Evolutionary conservation across 1,284 basidiomycete genomes (phyloP).

Genomic region (Tilletia horrida): DNA sequence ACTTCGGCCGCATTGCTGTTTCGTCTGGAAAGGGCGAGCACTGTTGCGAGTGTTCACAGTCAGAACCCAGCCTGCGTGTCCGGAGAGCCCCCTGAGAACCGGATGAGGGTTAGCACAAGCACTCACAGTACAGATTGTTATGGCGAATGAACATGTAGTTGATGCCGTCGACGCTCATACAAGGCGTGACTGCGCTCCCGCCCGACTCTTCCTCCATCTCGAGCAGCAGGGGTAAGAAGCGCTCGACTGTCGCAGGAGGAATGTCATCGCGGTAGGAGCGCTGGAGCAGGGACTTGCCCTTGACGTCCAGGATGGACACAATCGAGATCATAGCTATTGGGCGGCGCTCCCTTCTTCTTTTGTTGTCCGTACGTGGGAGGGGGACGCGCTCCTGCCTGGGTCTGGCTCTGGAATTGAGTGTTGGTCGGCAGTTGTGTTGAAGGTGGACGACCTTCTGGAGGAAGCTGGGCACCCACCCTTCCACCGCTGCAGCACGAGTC

Average conservation of each 20-base stretch:
- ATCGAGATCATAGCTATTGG: constrained; percentile 52
- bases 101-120: background rate
- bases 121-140: constrained; percentile 89
- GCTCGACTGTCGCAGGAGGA: constrained; percentile 78
- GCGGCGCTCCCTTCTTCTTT: background rate
- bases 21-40: constrained; percentile 89
- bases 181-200: constrained; percentile 72
- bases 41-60: constrained; percentile 57
- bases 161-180: constrained; percentile 70
- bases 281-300: constrained; percentile 97
- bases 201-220: constrained; percentile 96
- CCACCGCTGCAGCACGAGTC: too few species aligned
- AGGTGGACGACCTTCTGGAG: too few species aligned
- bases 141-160: constrained; percentile 99
- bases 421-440: too few species aligned
- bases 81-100: constrained; percentile 14
- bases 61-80: background rate
- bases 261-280: constrained; percentile 97
- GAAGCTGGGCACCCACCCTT: too few species aligned
- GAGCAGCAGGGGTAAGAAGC: constrained; percentile 87
- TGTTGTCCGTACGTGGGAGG: background rate
- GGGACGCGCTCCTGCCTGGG: background rate
- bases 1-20: constrained; percentile 96
- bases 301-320: constrained; percentile 93
- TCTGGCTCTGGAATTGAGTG: too few species aligned